These are phyloP conservation scores for Geotrichum carabidarum DNA, from an alignment of 1,139 yeast genomes.

Conservation along the genomic window DNA sequence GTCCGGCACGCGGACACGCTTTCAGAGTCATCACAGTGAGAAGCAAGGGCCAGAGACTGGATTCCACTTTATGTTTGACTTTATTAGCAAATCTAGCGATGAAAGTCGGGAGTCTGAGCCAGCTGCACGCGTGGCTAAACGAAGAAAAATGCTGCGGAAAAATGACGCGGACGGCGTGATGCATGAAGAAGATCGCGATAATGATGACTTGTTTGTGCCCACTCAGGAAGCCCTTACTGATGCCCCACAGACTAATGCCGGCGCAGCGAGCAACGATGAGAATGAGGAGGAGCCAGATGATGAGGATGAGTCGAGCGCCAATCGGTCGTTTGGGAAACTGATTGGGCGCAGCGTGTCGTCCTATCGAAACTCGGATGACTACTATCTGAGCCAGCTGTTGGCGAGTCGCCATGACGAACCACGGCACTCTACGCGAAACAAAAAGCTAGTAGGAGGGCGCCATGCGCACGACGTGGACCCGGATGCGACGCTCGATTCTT, in stretches of 20 bases:
- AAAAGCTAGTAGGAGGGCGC: no score
- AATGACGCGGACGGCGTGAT: background rate
- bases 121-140: background rate
- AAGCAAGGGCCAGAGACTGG: background rate
- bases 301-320: background rate
- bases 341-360: slow-evolving; percentile 5
- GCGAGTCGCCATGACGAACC: no score
- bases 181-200: background rate
- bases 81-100: slow-evolving; percentile 5
- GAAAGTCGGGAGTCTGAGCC: background rate
- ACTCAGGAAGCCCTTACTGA: background rate
- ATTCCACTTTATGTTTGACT: slow-evolving; percentile 8
- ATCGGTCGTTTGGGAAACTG: slow-evolving; percentile 13
- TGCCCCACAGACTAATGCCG: background rate
- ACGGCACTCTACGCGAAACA: no score
- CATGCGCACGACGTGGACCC: no score
- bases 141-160: background rate
- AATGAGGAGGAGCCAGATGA: slow-evolving; percentile 1
- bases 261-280: background rate
- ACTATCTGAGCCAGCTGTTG: background rate
- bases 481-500: no score
- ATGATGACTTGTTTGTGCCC: background rate
- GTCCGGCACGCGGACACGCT: slow-evolving; percentile 7
- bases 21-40: background rate
- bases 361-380: background rate